Percentiles rank a stretch among this genome's conserved stretches.
These are phyloP conservation scores for Coemansia sp. DNA, from an alignment of 192 early-diverging fungal species.

Conservation along the genomic window DNA sequence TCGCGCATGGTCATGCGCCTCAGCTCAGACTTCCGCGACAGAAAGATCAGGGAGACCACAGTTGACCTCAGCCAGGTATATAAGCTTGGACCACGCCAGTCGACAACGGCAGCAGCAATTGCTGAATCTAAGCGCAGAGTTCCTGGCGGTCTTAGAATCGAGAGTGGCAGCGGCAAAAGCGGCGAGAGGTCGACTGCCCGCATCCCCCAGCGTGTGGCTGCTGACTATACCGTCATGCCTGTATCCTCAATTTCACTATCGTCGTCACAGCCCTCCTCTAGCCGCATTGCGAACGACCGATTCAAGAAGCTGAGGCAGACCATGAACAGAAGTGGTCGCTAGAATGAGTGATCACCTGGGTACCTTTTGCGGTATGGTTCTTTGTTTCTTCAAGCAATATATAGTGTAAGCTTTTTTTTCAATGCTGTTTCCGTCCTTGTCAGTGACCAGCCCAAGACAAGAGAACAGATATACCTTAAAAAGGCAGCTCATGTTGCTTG, in stretches of 20 bases:
- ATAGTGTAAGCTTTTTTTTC: neutral
- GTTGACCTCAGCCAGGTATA: constrained; percentile 10
- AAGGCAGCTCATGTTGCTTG: neutral
- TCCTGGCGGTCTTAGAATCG: constrained; percentile 24
- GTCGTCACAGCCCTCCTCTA: constrained; percentile 10
- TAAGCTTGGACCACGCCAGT: constrained; percentile 5
- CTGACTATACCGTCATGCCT: constrained; percentile 46
- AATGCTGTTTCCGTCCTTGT: neutral
- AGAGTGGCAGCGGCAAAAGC: constrained; percentile 23
- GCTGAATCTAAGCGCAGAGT: neutral
- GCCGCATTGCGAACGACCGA: constrained; percentile 20
- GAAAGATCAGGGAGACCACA: constrained; percentile 27
- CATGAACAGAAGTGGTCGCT: constrained; percentile 32
- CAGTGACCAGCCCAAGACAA: neutral
- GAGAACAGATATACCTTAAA: neutral
- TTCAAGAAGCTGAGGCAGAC: constrained; percentile 36
- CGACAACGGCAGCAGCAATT: neutral
- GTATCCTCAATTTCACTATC: constrained; percentile 27
- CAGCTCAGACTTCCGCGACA: constrained; percentile 69
- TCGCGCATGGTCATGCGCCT: constrained; percentile 80
- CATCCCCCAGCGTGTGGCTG: constrained; percentile 39
- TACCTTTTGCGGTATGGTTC: neutral
- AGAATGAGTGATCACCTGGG: neutral
- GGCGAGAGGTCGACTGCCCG: constrained; percentile 30
- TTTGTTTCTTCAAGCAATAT: neutral